Conservation (phyloP, 768 basidiomycete species). For the Mycena filopes region DNA sequence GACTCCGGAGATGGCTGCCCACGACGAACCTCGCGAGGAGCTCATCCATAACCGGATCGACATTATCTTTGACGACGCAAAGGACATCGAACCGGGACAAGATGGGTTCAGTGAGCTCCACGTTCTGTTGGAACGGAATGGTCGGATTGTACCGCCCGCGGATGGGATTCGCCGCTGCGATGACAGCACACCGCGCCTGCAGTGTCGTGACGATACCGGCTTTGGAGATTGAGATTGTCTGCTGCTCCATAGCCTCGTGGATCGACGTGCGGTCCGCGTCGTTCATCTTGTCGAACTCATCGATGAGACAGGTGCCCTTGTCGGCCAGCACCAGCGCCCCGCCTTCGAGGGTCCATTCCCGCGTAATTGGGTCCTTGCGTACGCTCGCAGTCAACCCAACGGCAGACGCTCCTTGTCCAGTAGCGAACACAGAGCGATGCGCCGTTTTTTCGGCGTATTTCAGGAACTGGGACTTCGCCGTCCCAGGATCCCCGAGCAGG, state of each 20-base stretch:
- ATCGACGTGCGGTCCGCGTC: slow-evolving; percentile 97
- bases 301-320: slow-evolving; percentile 97
- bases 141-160: slow-evolving; percentile 98
- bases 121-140: slow-evolving; percentile 98
- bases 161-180: slow-evolving; percentile 98
- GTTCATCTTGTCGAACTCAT: slow-evolving; percentile 99
- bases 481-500: slow-evolving; percentile 96
- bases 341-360: slow-evolving; percentile 98
- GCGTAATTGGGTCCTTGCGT: slow-evolving; percentile 96
- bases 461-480: slow-evolving; percentile 98
- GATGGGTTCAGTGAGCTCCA: slow-evolving; percentile 98
- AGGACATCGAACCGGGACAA: slow-evolving; percentile 97
- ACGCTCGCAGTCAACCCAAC: slow-evolving; percentile 99
- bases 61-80: slow-evolving; percentile 97
- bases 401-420: slow-evolving; percentile 97
- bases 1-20: slow-evolving; percentile 93
- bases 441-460: slow-evolving; percentile 99
- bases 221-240: slow-evolving; percentile 98
- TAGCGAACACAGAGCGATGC: slow-evolving; percentile 96
- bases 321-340: slow-evolving; percentile 98
- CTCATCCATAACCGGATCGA: slow-evolving; percentile 97
- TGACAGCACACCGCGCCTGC: slow-evolving; percentile 96
- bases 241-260: slow-evolving; percentile 99
- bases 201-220: slow-evolving; percentile 99
- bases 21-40: slow-evolving; percentile 98